Base-by-base conservation (phyloP, 805 yeast genomes). In the Pichia gijzeniarum region DNA sequence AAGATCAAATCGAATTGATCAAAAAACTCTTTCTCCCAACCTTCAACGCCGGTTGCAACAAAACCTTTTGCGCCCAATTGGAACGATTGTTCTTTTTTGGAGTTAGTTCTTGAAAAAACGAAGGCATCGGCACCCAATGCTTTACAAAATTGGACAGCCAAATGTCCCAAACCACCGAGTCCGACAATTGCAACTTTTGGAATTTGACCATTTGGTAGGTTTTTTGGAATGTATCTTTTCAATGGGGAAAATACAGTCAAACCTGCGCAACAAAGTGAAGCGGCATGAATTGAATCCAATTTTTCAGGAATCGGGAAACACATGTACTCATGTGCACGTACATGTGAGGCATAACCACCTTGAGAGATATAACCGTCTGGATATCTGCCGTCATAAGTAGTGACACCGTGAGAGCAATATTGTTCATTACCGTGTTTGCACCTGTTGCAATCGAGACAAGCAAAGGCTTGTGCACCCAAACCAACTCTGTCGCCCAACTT, bases 231-330 rank as follows among this genome's bases (percentile, higher is more conserved):
- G 48, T 66, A 65, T 62, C 76, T 67, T 28, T 63, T 65, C 46
- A 74, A 57, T 27, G 79, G 79, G 10, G 77, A 72, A 58, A 62
- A 74, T 12, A 69, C 74, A 4, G 78, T 74, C 48, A 73, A 60
- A 42, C 79, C 79, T 30, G 74, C 79, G 59, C 78, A 73, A 62
- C 74, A 64, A 62, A 73, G 58, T 6, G 79, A 76, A 7, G 75
- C 77, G 33, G 73, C 77, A 38, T 58, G 67, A 16, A 58, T 56
- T 5, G 73, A 61, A 41, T 61, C 62, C 55, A 73, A 60, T 28
- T 50, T 64, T 16, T 71, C 73, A 13, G 77, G 79, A 44, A 73
- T 68, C 13, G 71, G 67, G 62, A 72, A 72, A 25, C 67, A 64
- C 56, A 68, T 65, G 44, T 69, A 67, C 58, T 73, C 73, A 53